Evolutionary conservation across 495 filamentous ascomycete species (phyloP), one percentile per base, ranked within the genome.

Genomic region (Hypoxylon lenormandii): DNA sequence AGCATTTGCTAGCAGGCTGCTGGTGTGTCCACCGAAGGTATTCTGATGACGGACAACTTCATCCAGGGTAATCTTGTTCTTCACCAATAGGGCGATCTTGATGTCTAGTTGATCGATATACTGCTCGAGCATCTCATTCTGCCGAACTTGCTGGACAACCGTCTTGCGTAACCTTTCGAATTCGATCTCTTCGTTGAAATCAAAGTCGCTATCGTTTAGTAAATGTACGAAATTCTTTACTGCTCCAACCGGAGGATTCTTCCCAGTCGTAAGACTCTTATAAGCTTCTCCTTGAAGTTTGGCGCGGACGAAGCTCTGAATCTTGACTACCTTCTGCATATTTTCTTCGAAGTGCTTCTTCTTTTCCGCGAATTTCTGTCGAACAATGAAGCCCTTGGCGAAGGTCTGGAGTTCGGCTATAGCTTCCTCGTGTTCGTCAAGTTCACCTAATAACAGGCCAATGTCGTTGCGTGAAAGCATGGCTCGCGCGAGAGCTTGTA

Each of bases 51-150:
- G 94, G 46, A 98, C 91, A 45, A 99, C 94, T 83, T 99, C 95
- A 75, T 99, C 95, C 0, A 98, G 84, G 0, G 96, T 98, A 74
- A 99, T 99, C 80, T 98, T 99, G 80, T 98, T 98, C 83, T 98
- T 97, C 64, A 98, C 96, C 13, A 99, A 85, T 4, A 99, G 86
- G 11, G 94, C 95, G 73, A 99, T 99, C 80, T 99, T 99, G 83
- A 97, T 97, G 73, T 98, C 96, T 42, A 99, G 84, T 72, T 98
- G 94, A 70, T 96, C 93, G 72, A 99, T 96, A 72, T 98, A 98
- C 72, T 97, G 92, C 79, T 99, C 96, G 18, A 95, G 90, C 82
- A 96, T 86, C 76, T 99, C 95, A 69, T 98, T 98, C 68, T 97
- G 94, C 12, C 95, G 89, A 8, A 98, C 94, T 76, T 97, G 93